Evolutionary conservation across 2,329 filamentous ascomycete species (phyloP).

Genomic region (Raffaelea ambrosiae): DNA sequence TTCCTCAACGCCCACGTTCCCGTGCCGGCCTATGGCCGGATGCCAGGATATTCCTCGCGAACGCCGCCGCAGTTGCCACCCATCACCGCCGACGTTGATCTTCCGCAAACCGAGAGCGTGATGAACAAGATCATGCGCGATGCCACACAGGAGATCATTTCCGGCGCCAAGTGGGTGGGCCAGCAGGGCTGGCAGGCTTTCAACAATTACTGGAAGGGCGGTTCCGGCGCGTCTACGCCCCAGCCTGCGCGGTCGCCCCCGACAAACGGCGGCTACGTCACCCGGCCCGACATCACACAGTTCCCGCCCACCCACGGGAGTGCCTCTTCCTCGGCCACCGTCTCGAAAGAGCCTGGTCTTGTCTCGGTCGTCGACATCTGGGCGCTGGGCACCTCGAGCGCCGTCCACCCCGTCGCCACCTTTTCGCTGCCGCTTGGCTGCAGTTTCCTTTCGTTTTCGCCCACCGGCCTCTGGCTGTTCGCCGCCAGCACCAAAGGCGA

Average conservation of each 20-base stretch:
- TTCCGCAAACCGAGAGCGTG: slow-evolving; percentile 62
- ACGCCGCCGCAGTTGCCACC: slow-evolving; percentile 62
- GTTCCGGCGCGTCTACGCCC: slow-evolving; percentile 7
- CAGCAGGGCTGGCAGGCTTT: slow-evolving; percentile 70
- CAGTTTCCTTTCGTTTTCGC: slow-evolving; percentile 72
- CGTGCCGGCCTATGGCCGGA: slow-evolving; percentile 44
- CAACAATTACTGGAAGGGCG: slow-evolving; percentile 71
- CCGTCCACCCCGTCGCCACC: slow-evolving; percentile 57
- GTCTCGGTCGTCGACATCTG: slow-evolving; percentile 69
- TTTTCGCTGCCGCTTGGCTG: slow-evolving; percentile 67
- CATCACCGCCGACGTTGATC: slow-evolving; percentile 59
- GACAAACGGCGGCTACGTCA: slow-evolving; percentile 10
- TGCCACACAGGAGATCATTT: slow-evolving; percentile 69
- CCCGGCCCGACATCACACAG: slow-evolving; percentile 39
- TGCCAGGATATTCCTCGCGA: slow-evolving; percentile 49
- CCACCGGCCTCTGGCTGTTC: slow-evolving; percentile 64
- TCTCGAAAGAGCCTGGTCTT: slow-evolving; percentile 59
- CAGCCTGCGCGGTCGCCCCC: slow-evolving; percentile 37
- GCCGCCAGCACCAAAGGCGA: slow-evolving; percentile 80
- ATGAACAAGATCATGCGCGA: slow-evolving; percentile 72
- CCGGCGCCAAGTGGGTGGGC: slow-evolving; percentile 66
- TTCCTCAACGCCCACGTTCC: slow-evolving; percentile 60
- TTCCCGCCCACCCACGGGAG: slow-evolving; percentile 71
- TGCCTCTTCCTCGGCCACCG: slow-evolving; percentile 40
- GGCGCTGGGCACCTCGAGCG: slow-evolving; percentile 41